A percentile compares a stretch with the other conserved stretches of the same genome.
phyloP scores from a whole-genome alignment of 176 grass and related monocot genomes.

The Paspalum vaginatum region DNA sequence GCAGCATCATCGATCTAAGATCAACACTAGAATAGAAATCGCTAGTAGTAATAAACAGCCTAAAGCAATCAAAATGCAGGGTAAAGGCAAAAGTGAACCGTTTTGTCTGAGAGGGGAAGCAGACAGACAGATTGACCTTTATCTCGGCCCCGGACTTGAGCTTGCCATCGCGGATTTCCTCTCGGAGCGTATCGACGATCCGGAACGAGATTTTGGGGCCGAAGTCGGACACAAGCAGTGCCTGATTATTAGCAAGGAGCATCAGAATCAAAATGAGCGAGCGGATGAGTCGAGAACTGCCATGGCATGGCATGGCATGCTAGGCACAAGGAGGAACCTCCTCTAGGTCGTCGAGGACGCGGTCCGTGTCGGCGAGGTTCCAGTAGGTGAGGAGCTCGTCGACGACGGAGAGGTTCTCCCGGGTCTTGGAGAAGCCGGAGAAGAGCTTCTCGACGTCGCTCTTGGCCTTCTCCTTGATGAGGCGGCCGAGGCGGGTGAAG shows the following conservation, averaged over 20 bases:
- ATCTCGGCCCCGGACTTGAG: constrained; percentile 95
- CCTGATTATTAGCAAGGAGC: constrained; percentile 41
- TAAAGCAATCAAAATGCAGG: neutral
- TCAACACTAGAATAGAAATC: neutral
- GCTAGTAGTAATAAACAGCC: neutral
- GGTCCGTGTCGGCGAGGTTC: constrained; percentile 96
- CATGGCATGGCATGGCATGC: no score
- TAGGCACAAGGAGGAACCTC: constrained; percentile 43
- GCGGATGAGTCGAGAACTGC: no score
- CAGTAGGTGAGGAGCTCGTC: constrained; percentile 99
- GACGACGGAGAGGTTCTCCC: constrained; percentile 91
- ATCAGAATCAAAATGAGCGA: neutral
- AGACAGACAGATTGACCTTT: constrained; percentile 48
- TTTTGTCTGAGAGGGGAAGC: no score
- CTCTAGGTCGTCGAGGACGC: constrained; percentile 92
- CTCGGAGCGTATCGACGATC: constrained; percentile 88
- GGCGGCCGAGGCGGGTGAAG: constrained; percentile 89
- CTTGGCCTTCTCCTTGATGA: constrained; percentile 99
- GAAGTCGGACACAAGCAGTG: constrained; percentile 92
- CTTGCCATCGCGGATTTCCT: constrained; percentile 86
- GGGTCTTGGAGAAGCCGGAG: constrained; percentile 97
- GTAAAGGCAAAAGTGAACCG: neutral
- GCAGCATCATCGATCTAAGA: neutral
- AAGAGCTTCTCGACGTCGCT: constrained; percentile 98
- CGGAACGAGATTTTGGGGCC: constrained; percentile 95